A percentile compares a stretch with the other conserved stretches of the same genome.
phyloP scores from a whole-genome alignment of 2,329 filamentous ascomycete species.

The Paecilomyces dactylethromorphus region DNA sequence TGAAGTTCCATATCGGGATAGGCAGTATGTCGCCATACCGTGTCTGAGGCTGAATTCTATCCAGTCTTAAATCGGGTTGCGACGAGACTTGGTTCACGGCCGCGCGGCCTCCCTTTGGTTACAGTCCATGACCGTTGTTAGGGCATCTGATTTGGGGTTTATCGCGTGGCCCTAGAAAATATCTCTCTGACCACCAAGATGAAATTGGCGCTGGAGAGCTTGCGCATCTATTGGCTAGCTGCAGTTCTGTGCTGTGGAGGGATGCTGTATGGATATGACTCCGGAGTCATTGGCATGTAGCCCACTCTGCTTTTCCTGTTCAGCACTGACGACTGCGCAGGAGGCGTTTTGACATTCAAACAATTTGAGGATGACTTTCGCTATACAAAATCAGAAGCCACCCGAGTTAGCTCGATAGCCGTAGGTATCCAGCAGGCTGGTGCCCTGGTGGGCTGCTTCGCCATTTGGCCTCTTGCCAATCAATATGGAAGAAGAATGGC shows the following conservation, averaged over 20 bases:
- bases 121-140: neutral
- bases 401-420: slow-evolving; percentile 41
- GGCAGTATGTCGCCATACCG: neutral
- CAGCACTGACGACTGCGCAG: slow-evolving; percentile 10
- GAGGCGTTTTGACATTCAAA: slow-evolving; percentile 42
- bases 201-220: slow-evolving; percentile 23
- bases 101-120: neutral
- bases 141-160: neutral
- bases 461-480: slow-evolving; percentile 44
- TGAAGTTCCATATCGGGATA: neutral
- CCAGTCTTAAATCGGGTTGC: neutral
- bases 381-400: slow-evolving; percentile 33
- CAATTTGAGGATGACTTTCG: slow-evolving; percentile 40
- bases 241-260: slow-evolving; percentile 47
- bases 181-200: neutral
- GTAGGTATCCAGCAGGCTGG: slow-evolving; percentile 49
- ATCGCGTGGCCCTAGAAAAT: neutral
- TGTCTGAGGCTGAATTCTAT: neutral
- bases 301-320: neutral
- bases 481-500: slow-evolving; percentile 39
- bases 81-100: neutral
- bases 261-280: slow-evolving; percentile 38
- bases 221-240: slow-evolving; percentile 48
- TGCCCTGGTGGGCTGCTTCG: slow-evolving; percentile 47
- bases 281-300: slow-evolving; percentile 35